Evolutionary conservation across 768 basidiomycete genomes (phyloP).

Genomic region (Leucosporidium scottii): DNA sequence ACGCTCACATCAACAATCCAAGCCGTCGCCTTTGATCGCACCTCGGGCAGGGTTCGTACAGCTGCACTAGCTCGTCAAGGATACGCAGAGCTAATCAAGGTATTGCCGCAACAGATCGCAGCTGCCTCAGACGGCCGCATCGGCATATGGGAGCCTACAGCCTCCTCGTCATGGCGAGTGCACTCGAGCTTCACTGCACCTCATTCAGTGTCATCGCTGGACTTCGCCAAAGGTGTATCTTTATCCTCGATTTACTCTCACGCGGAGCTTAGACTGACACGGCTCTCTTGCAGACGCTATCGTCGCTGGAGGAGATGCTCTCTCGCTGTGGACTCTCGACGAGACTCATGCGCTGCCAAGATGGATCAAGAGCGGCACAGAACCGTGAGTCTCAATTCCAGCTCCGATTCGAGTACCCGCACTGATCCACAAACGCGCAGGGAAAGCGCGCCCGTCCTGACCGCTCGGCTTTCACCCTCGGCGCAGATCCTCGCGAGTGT

Average conservation of each 20-base stretch:
- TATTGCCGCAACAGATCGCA: slow-evolving; percentile 15
- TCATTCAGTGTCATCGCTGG: slow-evolving; percentile 10
- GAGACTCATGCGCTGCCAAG: slow-evolving; percentile 1
- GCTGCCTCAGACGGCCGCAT: slow-evolving; percentile 18
- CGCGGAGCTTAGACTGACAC: not conserved
- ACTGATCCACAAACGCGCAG: not conserved
- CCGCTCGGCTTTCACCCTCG: slow-evolving; percentile 12
- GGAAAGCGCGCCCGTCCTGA: not conserved
- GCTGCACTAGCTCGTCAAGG: no score
- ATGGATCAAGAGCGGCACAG: slow-evolving; percentile 8
- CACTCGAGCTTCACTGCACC: slow-evolving; percentile 30
- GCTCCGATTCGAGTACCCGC: not conserved
- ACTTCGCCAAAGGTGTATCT: slow-evolving; percentile 16
- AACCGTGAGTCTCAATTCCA: not conserved
- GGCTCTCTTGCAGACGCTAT: slow-evolving; percentile 9
- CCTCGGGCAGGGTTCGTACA: slow-evolving; percentile 9
- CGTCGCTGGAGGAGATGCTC: not conserved
- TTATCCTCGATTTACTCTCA: no score
- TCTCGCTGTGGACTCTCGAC: slow-evolving; percentile 11
- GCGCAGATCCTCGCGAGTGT: slow-evolving; percentile 13
- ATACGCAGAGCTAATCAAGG: not conserved
- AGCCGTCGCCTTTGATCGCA: slow-evolving; percentile 26
- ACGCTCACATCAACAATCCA: slow-evolving; percentile 1
- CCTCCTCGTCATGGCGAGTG: slow-evolving; percentile 21
- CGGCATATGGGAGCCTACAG: slow-evolving; percentile 16